Conservation (phyloP, 2,329 filamentous ascomycete genomes). For the Aspergillus vadensis region DNA sequence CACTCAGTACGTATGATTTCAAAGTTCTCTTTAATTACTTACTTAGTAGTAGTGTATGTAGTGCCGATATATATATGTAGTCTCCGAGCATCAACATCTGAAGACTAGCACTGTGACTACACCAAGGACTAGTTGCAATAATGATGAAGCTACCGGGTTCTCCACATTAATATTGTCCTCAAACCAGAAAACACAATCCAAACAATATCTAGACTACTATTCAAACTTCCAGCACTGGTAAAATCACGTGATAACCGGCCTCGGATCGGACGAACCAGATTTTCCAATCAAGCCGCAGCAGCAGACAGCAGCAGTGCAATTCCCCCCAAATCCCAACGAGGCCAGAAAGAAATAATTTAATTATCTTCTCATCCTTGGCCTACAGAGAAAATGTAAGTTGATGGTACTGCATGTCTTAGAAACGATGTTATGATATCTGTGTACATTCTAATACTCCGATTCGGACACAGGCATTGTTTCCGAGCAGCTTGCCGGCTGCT, state of each 20-base stretch:
- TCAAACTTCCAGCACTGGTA: neutral
- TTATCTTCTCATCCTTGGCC: no score
- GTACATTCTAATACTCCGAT: neutral
- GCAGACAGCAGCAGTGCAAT: neutral
- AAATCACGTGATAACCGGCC: neutral
- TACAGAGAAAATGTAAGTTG: slow-evolving; percentile 1
- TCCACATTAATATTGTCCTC: no score
- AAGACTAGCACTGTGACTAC: no score
- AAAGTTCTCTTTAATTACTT: no score
- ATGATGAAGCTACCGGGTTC: no score
- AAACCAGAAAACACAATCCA: no score
- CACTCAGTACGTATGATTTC: no score
- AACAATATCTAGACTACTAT: no score
- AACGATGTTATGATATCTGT: neutral
- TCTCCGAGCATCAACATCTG: no score
- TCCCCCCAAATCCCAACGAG: neutral
- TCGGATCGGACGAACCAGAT: neutral
- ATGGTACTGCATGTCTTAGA: neutral
- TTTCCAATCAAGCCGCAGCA: neutral
- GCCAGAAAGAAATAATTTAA: neutral
- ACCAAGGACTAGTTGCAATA: no score
- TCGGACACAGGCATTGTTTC: slow-evolving; percentile 55
- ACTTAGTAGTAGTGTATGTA: no score
- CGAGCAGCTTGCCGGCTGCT: slow-evolving; percentile 60
- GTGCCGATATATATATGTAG: no score